Base-by-base conservation (phyloP, 495 filamentous ascomycete genomes). In the Poronia punctata region DNA sequence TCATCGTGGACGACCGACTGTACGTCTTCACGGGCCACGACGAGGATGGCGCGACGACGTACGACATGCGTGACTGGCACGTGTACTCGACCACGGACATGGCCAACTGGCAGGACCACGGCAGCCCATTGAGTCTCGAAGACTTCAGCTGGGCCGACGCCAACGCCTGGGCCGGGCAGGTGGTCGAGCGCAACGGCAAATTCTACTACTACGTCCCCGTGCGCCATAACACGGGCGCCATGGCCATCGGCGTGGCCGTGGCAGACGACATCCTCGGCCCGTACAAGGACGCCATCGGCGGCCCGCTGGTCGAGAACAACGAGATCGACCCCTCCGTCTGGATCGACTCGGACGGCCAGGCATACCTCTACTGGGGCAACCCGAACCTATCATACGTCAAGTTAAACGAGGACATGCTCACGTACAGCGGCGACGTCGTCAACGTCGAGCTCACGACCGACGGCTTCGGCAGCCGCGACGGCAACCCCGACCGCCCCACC, bases 11-110 rank as follows among this genome's bases (percentile, higher is more conserved):
- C 45, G 52, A 49, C 43, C 51, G 52, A 3, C 29, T 62, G 14
- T 60, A 53, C 33, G 32, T 60, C 16, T 58, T 62, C 42, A 55
- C 57, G 18, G 57, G 50, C 40, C 54, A 59, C 34, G 57, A 62
- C 24, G 43, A 55, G 20, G 43, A 16, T 8, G 51, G 49, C 17
- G 35, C 57, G 7, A 58, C 35, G n/a, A 24, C 25, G 8, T 18
- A 38, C 15, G 20, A 25, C 35, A 18, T 38, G 9, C 15, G 1
- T 22, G 27, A 26, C 35, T 40, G 44, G 22, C 57, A 52, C 42
- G 51, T 60, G 11, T 53, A 52, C 44, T 60, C 56, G 20, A 38
- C 56, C 10, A 33, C 55, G 0, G 56, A 60, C 36, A 58, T 58
- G 52, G 56, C 52, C 9, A 60, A 60, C 35, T 60, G 56, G 56